Evolutionary conservation across 2,329 filamentous ascomycete genomes (phyloP).

Genomic region (Mollisia scopiformis): DNA sequence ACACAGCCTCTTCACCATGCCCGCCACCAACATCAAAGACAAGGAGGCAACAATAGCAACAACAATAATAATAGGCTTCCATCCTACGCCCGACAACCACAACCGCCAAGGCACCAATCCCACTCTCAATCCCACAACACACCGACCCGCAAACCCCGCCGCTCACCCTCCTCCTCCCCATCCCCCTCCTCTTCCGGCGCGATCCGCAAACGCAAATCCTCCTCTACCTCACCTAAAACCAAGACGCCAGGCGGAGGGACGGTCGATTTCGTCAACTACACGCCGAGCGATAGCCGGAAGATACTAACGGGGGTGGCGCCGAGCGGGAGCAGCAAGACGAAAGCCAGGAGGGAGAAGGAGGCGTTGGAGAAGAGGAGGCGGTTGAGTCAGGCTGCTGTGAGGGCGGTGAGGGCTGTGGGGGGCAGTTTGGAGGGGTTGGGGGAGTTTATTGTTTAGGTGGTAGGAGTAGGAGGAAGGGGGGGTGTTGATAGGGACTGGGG

Average conservation of each 20-base stretch:
- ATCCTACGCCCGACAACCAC: conserved; percentile 22
- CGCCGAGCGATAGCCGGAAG: conserved; percentile 74
- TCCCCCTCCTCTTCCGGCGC: conserved; percentile 19
- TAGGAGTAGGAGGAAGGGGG: neutral
- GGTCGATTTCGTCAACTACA: conserved; percentile 86
- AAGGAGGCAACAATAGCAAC: neutral
- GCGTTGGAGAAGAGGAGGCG: conserved; percentile 74
- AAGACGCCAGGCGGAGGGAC: conserved; percentile 38
- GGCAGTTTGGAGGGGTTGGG: conserved; percentile 63
- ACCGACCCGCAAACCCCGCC: neutral
- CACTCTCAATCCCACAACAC: neutral
- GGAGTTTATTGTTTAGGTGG: conserved; percentile 47
- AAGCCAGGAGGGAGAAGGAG: conserved; percentile 88
- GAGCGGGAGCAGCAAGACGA: conserved; percentile 90
- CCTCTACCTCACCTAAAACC: conserved; percentile 7
- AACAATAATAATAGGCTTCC: neutral
- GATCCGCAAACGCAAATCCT: conserved; percentile 31
- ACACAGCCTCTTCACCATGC: conserved; percentile 4
- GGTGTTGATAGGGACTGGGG: too few species aligned
- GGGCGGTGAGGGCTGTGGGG: conserved; percentile 71
- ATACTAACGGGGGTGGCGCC: conserved; percentile 91
- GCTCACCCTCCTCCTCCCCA: neutral
- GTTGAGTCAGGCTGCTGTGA: conserved; percentile 69
- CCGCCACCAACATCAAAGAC: conserved; percentile 5
- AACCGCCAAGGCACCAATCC: conserved; percentile 17